Percentiles rank a stretch among this genome's conserved stretches.
These are phyloP conservation scores for Clitopilus hobsonii DNA, from an alignment of 768 basidiomycete genomes.

Conservation along the genomic window DNA sequence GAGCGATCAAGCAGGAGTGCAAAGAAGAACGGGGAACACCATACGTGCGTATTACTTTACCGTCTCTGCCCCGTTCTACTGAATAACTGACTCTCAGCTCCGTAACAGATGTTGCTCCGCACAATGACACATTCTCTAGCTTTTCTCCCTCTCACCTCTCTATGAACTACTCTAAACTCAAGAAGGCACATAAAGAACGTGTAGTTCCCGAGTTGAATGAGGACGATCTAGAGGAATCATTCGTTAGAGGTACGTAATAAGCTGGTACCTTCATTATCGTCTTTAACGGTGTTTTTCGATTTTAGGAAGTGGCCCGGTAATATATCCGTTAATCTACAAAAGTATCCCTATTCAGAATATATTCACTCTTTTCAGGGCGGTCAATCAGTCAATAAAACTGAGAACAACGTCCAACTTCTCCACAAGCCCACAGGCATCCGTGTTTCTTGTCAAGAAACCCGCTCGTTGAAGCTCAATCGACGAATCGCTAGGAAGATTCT, in stretches of 20 bases:
- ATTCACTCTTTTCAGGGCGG: conserved; percentile 53
- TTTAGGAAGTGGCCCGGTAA: conserved; percentile 76
- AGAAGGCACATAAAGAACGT: conserved; percentile 63
- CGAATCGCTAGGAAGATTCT: conserved; percentile 70
- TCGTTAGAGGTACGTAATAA: conserved; percentile 66
- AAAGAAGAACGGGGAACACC: conserved; percentile 29
- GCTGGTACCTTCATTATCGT: not conserved
- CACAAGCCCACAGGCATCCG: conserved; percentile 88
- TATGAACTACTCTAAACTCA: conserved; percentile 64
- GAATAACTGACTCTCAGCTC: conserved; percentile 22
- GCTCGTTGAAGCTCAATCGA: conserved; percentile 77
- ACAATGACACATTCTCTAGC: conserved; percentile 18
- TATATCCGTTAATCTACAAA: conserved; percentile 19
- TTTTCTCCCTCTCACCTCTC: conserved; percentile 18
- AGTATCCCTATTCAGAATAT: conserved; percentile 18
- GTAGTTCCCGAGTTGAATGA: conserved; percentile 65
- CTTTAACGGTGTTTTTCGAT: not conserved
- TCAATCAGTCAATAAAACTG: conserved; percentile 96
- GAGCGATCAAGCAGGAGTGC: conserved; percentile 41
- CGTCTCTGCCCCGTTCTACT: conserved; percentile 7
- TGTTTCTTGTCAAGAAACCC: conserved; percentile 84
- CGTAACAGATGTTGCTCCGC: conserved; percentile 33
- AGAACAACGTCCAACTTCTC: conserved; percentile 84
- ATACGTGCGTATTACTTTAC: conserved; percentile 17
- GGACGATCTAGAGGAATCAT: conserved; percentile 80